phyloP scores from a whole-genome alignment of 1,139 yeast genomes.

The Kodamaea fungicola region DNA sequence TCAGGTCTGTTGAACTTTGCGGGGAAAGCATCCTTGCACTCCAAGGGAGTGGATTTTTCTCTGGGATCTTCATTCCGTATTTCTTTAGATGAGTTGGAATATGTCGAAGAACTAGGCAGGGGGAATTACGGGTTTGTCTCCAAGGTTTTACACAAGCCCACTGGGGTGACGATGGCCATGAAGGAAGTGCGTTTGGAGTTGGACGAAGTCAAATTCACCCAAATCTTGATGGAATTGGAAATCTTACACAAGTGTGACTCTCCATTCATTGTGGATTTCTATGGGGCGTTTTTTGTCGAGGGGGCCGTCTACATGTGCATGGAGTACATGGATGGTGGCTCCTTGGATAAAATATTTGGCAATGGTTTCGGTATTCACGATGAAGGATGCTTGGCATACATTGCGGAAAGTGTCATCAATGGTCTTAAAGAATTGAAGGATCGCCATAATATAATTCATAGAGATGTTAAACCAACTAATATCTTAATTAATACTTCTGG shows the following conservation, averaged over 20 bases:
- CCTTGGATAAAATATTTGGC: conserved; percentile 80
- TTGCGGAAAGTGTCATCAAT: conserved; percentile 74
- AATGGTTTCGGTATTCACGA: conserved; percentile 72
- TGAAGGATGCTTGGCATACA: conserved; percentile 69
- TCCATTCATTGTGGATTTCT: conserved; percentile 90
- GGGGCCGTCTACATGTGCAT: conserved; percentile 98
- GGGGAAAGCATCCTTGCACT: conserved; percentile 88
- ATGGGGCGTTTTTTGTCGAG: conserved; percentile 95
- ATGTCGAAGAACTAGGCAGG: conserved; percentile 81
- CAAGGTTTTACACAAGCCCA: conserved; percentile 91
- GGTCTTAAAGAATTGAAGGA: conserved; percentile 85
- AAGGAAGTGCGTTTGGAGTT: conserved; percentile 90
- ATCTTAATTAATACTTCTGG: conserved; percentile 80
- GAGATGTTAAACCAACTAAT: conserved; percentile 97
- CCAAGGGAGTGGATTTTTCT: conserved; percentile 87
- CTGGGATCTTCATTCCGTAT: conserved; percentile 86
- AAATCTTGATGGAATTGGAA: conserved; percentile 93
- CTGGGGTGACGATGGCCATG: conserved; percentile 93
- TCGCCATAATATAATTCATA: conserved; percentile 85
- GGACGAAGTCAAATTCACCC: conserved; percentile 88
- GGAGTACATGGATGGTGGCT: conserved; percentile 98
- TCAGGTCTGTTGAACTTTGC: conserved; percentile 90
- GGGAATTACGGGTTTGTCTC: conserved; percentile 96
- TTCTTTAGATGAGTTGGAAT: conserved; percentile 81
- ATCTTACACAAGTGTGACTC: conserved; percentile 87